A percentile compares a stretch with the other conserved stretches of the same genome.
phyloP scores from a whole-genome alignment of 306 rosid genomes.

The Biancaea sappan region DNA sequence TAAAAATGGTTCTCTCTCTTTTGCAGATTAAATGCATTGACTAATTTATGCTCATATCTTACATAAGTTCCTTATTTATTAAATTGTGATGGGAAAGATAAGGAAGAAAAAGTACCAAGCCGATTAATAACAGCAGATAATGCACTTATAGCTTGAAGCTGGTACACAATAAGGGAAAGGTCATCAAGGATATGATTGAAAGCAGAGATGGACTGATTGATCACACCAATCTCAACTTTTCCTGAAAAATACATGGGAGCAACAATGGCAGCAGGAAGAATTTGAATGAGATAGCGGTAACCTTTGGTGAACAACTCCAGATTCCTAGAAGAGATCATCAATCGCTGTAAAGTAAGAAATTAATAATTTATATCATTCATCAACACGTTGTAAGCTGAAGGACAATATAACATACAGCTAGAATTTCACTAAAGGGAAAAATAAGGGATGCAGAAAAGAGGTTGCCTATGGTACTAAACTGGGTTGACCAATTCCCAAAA shows the following conservation, averaged over 20 bases:
- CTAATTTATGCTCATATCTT: slow-evolving; percentile 18
- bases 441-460: neutral
- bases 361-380: slow-evolving; percentile 6
- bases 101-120: slow-evolving; percentile 57
- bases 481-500: slow-evolving; percentile 9
- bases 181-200: slow-evolving; percentile 94
- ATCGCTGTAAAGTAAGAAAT: slow-evolving; percentile 55
- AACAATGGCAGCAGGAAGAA: slow-evolving; percentile 97
- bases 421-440: neutral
- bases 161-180: slow-evolving; percentile 86
- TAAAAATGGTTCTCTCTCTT: slow-evolving; percentile 5
- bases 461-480: slow-evolving; percentile 1
- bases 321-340: slow-evolving; percentile 90
- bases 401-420: neutral
- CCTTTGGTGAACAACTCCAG: slow-evolving; percentile 91
- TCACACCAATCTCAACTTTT: slow-evolving; percentile 94
- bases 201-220: slow-evolving; percentile 95
- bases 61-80: slow-evolving; percentile 5
- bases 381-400: slow-evolving; percentile 9
- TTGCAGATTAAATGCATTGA: slow-evolving; percentile 5
- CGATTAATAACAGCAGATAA: slow-evolving; percentile 96
- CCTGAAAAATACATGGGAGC: slow-evolving; percentile 97
- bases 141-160: slow-evolving; percentile 91
- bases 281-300: slow-evolving; percentile 85
- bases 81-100: slow-evolving; percentile 21